Percentiles rank a stretch among this genome's conserved stretches.
phyloP scores from a whole-genome alignment of 2,329 filamentous ascomycete species.

The Stromatinia cepivora region DNA sequence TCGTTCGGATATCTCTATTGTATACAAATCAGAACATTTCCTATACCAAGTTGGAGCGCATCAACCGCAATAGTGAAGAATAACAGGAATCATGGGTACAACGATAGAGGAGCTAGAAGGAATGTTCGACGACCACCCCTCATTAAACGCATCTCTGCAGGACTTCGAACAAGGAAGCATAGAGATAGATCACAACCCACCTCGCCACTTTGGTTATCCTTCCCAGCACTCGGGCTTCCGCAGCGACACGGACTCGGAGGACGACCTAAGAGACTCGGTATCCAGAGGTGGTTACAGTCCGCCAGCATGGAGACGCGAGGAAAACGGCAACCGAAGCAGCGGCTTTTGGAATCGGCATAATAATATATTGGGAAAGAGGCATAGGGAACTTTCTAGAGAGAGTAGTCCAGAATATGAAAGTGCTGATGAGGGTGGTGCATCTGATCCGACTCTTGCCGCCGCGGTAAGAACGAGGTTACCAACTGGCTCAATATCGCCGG shows the following conservation, averaged over 20 bases:
- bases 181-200: conserved; percentile 42
- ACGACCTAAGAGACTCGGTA: conserved; percentile 45
- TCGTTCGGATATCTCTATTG: conserved; percentile 39
- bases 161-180: conserved; percentile 58
- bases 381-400: conserved; percentile 55
- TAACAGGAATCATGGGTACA: conserved; percentile 28
- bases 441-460: conserved; percentile 39
- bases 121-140: conserved; percentile 58
- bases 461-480: conserved; percentile 46
- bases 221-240: conserved; percentile 66
- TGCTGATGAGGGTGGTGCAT: conserved; percentile 49
- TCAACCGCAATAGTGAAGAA: conserved; percentile 14
- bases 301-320: conserved; percentile 59
- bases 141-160: conserved; percentile 59
- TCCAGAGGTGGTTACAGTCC: conserved; percentile 61
- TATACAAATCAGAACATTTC: conserved; percentile 36
- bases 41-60: conserved; percentile 24
- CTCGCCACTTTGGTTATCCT: conserved; percentile 49
- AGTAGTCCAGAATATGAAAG: conserved; percentile 61
- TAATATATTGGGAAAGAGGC: conserved; percentile 52
- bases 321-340: conserved; percentile 45
- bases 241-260: conserved; percentile 46
- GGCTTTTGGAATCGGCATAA: conserved; percentile 50
- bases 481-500: conserved; percentile 54
- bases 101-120: conserved; percentile 50